A percentile compares a stretch with the other conserved stretches of the same genome.
Conservation (phyloP, 2,329 filamentous ascomycete genomes). For the Escovopsis sp. region DNA sequence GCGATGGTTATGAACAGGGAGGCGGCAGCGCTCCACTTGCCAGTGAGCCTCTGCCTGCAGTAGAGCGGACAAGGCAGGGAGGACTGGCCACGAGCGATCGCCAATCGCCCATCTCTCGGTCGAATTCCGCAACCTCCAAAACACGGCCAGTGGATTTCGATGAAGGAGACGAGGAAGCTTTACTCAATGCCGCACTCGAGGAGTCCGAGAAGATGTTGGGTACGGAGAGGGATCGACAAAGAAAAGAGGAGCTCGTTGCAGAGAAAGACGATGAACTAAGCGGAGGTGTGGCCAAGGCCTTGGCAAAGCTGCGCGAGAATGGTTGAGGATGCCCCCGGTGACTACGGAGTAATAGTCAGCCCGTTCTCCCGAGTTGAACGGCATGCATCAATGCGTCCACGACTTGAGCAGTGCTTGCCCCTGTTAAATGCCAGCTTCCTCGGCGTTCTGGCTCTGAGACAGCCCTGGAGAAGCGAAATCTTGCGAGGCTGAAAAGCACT, state of each 20-base stretch:
- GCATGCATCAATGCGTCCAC: neutral
- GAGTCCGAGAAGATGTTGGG: constrained; percentile 28
- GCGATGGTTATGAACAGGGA: constrained; percentile 1
- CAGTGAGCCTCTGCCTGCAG: too few species aligned
- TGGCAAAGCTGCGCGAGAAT: constrained; percentile 40
- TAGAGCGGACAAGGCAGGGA: too few species aligned
- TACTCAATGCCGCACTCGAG: constrained; percentile 32
- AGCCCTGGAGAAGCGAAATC: too few species aligned
- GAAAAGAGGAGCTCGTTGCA: constrained; percentile 11
- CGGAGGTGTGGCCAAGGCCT: constrained; percentile 44
- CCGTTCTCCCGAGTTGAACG: too few species aligned
- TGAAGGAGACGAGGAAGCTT: constrained; percentile 23
- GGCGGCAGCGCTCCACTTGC: constrained; percentile 2
- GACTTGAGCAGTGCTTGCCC: neutral
- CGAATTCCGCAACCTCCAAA: too few species aligned
- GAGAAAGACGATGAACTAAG: constrained; percentile 27
- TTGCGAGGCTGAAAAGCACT: too few species aligned
- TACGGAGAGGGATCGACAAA: constrained; percentile 1
- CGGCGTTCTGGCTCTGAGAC: neutral
- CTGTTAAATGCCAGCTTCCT: too few species aligned
- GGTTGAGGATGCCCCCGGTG: constrained; percentile 8
- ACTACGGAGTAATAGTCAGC: too few species aligned
- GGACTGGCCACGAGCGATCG: too few species aligned
- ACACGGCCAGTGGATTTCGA: constrained; percentile 9
- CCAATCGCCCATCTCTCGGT: too few species aligned